These are phyloP conservation scores for Camelina neglecta DNA, from an alignment of 345 rosid genomes.

Conservation along the genomic window DNA sequence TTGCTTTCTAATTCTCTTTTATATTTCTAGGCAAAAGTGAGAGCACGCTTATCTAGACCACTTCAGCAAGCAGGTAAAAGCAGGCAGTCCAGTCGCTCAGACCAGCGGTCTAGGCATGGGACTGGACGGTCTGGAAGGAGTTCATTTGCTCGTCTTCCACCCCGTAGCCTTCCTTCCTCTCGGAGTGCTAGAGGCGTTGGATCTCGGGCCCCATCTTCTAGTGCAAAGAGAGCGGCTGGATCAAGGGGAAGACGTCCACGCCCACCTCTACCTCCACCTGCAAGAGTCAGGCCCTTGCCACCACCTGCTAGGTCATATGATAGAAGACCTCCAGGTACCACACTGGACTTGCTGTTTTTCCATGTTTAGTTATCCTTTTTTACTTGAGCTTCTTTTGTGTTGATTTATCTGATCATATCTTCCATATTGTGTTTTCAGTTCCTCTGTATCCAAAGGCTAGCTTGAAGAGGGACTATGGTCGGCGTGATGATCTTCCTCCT, in stretches of 20 bases:
- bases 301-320: conserved; percentile 79
- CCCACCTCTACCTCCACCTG: conserved; percentile 67
- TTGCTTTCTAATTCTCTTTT: conserved; percentile 18
- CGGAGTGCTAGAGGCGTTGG: conserved; percentile 56
- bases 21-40: conserved; percentile 76
- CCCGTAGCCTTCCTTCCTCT: conserved; percentile 54
- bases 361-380: conserved; percentile 3
- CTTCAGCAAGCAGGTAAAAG: conserved; percentile 77
- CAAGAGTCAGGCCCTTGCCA: conserved; percentile 74
- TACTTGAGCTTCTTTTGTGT: not conserved
- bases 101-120: conserved; percentile 67
- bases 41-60: conserved; percentile 95
- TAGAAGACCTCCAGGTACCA: conserved; percentile 81
- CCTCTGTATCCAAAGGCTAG: conserved; percentile 75
- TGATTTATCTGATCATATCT: conserved; percentile 7
- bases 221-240: conserved; percentile 60
- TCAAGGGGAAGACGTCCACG: conserved; percentile 78
- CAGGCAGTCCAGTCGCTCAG: conserved; percentile 61
- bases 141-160: conserved; percentile 67
- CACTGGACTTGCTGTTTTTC: conserved; percentile 12
- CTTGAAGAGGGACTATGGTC: conserved; percentile 81
- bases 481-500: conserved; percentile 83
- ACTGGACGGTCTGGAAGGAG: conserved; percentile 65
- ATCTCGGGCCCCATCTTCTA: conserved; percentile 60
- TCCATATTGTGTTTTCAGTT: conserved; percentile 52